phyloP scores from a whole-genome alignment of 2,329 filamentous ascomycete genomes.

The Aspergillus fructus region DNA sequence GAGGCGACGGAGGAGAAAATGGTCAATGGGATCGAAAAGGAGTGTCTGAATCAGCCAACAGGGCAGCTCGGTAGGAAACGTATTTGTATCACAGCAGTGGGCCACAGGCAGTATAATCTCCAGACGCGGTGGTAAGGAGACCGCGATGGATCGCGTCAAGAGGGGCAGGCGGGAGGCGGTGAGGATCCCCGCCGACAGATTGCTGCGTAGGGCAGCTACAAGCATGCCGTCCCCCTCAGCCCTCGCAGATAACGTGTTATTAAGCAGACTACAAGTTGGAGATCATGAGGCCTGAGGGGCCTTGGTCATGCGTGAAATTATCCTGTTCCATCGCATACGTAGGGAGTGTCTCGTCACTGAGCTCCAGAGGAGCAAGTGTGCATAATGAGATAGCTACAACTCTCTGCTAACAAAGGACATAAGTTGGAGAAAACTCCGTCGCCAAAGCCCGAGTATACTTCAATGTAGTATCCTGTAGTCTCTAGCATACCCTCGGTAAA shows the following conservation, averaged over 20 bases:
- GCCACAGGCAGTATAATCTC: background rate
- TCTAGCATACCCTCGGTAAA: background rate
- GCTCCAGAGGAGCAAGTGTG: too few relatives aligned
- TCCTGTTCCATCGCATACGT: background rate
- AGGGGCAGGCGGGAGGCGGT: slow-evolving; percentile 22
- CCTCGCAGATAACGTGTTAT: background rate
- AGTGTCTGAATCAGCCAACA: background rate
- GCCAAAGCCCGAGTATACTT: background rate
- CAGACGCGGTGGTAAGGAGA: background rate
- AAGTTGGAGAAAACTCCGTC: background rate
- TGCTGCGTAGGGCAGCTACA: background rate
- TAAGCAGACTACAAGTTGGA: background rate
- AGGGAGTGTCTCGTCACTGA: too few relatives aligned
- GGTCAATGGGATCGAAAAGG: background rate
- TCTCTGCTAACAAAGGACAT: background rate
- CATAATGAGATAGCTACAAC: background rate
- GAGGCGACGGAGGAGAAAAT: background rate
- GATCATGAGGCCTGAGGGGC: background rate
- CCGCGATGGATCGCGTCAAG: slow-evolving; percentile 19
- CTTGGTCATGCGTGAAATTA: background rate
- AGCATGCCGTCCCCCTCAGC: background rate
- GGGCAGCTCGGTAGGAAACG: background rate
- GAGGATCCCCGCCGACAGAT: slow-evolving; percentile 5
- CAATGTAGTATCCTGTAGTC: background rate
- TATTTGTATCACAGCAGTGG: background rate